phyloP scores from a whole-genome alignment of 2,329 filamentous ascomycete genomes.

The Xylaria multiplex region DNA sequence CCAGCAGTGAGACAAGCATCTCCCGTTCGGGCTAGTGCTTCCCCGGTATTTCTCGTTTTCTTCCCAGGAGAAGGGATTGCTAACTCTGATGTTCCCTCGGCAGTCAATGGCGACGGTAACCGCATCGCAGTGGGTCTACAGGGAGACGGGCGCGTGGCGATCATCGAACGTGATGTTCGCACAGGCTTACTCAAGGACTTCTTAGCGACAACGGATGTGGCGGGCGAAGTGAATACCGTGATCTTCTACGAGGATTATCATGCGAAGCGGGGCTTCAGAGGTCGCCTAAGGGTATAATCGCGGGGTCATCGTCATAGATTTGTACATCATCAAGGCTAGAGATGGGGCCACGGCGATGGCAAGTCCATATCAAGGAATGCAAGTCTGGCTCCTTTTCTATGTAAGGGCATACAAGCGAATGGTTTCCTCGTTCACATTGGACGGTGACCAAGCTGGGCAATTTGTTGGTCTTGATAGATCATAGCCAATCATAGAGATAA shows the following conservation, averaged over 20 bases:
- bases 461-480: conserved; percentile 17
- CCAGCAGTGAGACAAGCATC: not conserved
- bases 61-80: not conserved
- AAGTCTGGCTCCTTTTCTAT: conserved; percentile 18
- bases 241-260: conserved; percentile 57
- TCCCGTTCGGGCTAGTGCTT: conserved; percentile 7
- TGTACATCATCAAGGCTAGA: conserved; percentile 30
- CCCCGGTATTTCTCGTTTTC: not conserved
- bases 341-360: conserved; percentile 16
- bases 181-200: conserved; percentile 67
- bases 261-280: conserved; percentile 25
- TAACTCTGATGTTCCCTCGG: conserved; percentile 60
- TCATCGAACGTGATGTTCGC: conserved; percentile 68
- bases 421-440: conserved; percentile 2
- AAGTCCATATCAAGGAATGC: conserved; percentile 21
- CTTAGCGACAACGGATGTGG: conserved; percentile 55
- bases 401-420: conserved; percentile 29
- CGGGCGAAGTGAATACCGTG: conserved; percentile 58
- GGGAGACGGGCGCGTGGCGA: conserved; percentile 65
- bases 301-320: conserved; percentile 13
- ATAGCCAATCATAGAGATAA: conserved; percentile 20
- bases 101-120: conserved; percentile 70
- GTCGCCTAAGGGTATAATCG: conserved; percentile 10
- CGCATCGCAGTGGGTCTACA: conserved; percentile 75
- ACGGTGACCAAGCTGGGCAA: conserved; percentile 10